Base-by-base conservation (phyloP, 495 filamentous ascomycete genomes). In the Xylaria intraflava region DNA sequence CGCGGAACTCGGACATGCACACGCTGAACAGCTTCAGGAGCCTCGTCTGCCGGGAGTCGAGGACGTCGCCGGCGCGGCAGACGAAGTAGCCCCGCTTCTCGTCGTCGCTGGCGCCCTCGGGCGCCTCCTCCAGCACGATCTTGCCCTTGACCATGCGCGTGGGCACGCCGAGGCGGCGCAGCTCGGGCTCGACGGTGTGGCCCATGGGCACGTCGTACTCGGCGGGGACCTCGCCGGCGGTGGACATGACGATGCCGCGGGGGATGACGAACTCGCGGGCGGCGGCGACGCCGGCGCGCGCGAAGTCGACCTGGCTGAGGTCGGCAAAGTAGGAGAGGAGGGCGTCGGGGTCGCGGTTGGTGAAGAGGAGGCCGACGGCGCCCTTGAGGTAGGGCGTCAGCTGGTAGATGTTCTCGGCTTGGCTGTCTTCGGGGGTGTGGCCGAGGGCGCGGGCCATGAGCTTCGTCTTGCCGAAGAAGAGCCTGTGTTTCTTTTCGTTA, bases 391-490 rank as follows among this genome's bases (percentile, higher is more conserved):
- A 79, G n/a, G 76, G 70, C 3, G 81, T 72, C 38, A 98, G 83
- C 38, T 71, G 69, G 69, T 83, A 76, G 62, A 92, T 77, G 63
- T 85, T 83, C 41, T 83, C 78, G 58, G 87, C 85, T 70, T 87
- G 82, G 70, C 89, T 87, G 61, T 83, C 82, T 62, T 89, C 87
- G 59, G 82, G 73, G 52, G 72, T 83, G 39, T 75, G 74, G 60
- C 91, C 92, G 10, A 98, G 85, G 46, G 93, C 89, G 72, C 89
- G 86, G 53, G 89, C 86, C 87, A 96, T 97, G 64, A 96, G 90
- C 74, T 96, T 96, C 42, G 92, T 97, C 71, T 96, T 97, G 69
- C 93, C 93, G 70, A 96, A 96, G 82, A 96, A 96, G 66, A 98
- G 68, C 55, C 92, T 90, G 51, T 44, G 23, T 43, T 35, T 22